These are phyloP conservation scores for Tolypocladium sp. DNA, from an alignment of 2,329 filamentous ascomycete species.

Conservation along the genomic window DNA sequence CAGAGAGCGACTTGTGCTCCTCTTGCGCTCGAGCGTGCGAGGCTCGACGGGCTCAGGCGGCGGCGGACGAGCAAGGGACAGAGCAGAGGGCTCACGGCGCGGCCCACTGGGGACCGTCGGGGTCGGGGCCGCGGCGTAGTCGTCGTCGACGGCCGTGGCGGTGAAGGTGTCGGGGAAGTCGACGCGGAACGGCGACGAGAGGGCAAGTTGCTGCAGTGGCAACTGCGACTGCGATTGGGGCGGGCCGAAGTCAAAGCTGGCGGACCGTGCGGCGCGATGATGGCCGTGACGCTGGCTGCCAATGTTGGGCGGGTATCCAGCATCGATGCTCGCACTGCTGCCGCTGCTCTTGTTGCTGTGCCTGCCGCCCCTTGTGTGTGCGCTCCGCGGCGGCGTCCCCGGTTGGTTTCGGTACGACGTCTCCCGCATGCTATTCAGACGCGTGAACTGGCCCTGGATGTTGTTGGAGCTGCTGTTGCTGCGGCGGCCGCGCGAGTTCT, in stretches of 20 bases:
- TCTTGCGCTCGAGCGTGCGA: slow-evolving; percentile 39
- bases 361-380: slow-evolving; percentile 46
- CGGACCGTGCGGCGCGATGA: slow-evolving; percentile 45
- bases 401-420: slow-evolving; percentile 24
- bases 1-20: slow-evolving; percentile 46
- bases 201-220: slow-evolving; percentile 14
- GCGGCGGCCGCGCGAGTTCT: slow-evolving; percentile 49
- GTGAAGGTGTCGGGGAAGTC: slow-evolving; percentile 41
- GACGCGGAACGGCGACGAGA: slow-evolving; percentile 31
- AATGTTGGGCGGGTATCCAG: slow-evolving; percentile 48
- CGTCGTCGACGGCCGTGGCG: slow-evolving; percentile 21
- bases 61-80: slow-evolving; percentile 23
- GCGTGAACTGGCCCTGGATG: slow-evolving; percentile 49
- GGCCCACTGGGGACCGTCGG: slow-evolving; percentile 78
- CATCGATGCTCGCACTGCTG: slow-evolving; percentile 52
- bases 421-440: slow-evolving; percentile 55
- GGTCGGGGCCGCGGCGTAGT: slow-evolving; percentile 75
- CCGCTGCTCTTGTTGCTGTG: slow-evolving; percentile 66
- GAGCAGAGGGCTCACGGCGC: slow-evolving; percentile 35
- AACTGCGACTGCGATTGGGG: slow-evolving; percentile 11
- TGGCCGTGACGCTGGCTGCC: slow-evolving; percentile 41
- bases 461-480: slow-evolving; percentile 78
- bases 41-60: slow-evolving; percentile 29
- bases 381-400: slow-evolving; percentile 31
- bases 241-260: slow-evolving; percentile 62